Base-by-base conservation (phyloP, 305 asterid genomes). In the Fraxinus sp. region DNA sequence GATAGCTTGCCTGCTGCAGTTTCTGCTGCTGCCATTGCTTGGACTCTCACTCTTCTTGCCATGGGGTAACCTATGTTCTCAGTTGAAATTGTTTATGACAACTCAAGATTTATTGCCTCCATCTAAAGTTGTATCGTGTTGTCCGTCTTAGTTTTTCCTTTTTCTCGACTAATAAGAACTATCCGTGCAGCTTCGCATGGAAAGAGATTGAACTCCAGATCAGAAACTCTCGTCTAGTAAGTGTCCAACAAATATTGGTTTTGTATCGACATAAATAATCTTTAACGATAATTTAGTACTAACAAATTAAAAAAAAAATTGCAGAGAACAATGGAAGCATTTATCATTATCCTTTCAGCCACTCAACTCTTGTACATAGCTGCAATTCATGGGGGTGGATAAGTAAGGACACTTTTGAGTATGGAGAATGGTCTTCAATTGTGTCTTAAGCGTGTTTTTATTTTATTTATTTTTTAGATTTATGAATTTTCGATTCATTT, bases 321-420 rank as follows among this genome's bases (percentile, higher is more conserved):
- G 8, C 97, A 95, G 98, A 93, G 88, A 84, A 93, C 98, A 82
- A 90, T 93, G 96, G 98, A 95, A 88, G 98, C 96, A 59, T 95
- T 95, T 90, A 71, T 91, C 36, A 94, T 94, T 18, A 95, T 94
- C 80, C 91, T 95, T 20, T 87, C 97, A 0, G 93, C 86, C 26
- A 94, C 99, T 20, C 99, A 95, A 81, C 86, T 91, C 66, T 20
- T 91, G 9, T 93, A 95, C 85, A 88, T 93, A 33, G 95, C 88
- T 80, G 96, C 89, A 46, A 90, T 93, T 70, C 92, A 90, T 77
- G 93, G 91, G 77, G 92, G 91, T 84, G 78, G 93, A 73, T 68
- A 87, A 49, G 7, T 4, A 18, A 82, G 86, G 81, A 85, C 87
- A 87, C 7, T 2, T 32, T 64, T 64, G 35, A 66, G 83, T 0